Evolutionary conservation across 2,329 filamentous ascomycete genomes (phyloP).

Genomic region (Myriangium duriaei): DNA sequence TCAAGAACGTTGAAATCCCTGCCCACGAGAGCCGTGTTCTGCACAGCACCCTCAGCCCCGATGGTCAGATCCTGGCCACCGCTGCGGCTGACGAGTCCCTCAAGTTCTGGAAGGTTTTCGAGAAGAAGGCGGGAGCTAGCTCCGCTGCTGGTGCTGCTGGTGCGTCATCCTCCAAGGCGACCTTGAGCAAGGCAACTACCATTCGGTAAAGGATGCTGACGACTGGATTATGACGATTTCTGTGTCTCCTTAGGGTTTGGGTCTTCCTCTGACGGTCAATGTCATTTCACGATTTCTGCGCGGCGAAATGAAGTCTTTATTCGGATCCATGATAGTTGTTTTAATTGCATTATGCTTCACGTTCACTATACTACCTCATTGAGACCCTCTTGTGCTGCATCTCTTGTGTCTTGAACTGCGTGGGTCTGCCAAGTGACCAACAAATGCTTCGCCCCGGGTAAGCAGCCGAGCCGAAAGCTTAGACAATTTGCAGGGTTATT

Average conservation of each 20-base stretch:
- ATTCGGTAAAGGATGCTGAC: slow-evolving; percentile 18
- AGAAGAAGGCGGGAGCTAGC: slow-evolving; percentile 81
- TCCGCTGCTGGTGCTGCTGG: slow-evolving; percentile 51
- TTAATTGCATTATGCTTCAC: not conserved
- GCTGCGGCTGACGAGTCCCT: slow-evolving; percentile 91
- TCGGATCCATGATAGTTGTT: not conserved
- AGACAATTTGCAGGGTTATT: no score
- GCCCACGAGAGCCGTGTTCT: slow-evolving; percentile 94
- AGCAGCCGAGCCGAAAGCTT: no score
- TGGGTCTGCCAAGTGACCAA: no score
- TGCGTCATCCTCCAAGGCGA: slow-evolving; percentile 60
- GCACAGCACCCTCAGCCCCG: slow-evolving; percentile 91
- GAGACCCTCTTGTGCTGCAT: no score
- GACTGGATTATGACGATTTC: slow-evolving; percentile 2
- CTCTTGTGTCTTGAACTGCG: no score
- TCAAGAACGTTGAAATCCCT: slow-evolving; percentile 95
- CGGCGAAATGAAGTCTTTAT: not conserved
- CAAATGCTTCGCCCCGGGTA: no score
- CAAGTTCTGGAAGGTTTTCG: slow-evolving; percentile 99
- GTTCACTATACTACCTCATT: no score
- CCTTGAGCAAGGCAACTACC: slow-evolving; percentile 90
- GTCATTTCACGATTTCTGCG: not conserved
- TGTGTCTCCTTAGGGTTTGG: slow-evolving; percentile 1
- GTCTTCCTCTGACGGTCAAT: slow-evolving; percentile 2
- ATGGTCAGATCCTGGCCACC: slow-evolving; percentile 95